phyloP scores from a whole-genome alignment of 1,284 basidiomycete genomes.

The Rhizopogon parksii region DNA sequence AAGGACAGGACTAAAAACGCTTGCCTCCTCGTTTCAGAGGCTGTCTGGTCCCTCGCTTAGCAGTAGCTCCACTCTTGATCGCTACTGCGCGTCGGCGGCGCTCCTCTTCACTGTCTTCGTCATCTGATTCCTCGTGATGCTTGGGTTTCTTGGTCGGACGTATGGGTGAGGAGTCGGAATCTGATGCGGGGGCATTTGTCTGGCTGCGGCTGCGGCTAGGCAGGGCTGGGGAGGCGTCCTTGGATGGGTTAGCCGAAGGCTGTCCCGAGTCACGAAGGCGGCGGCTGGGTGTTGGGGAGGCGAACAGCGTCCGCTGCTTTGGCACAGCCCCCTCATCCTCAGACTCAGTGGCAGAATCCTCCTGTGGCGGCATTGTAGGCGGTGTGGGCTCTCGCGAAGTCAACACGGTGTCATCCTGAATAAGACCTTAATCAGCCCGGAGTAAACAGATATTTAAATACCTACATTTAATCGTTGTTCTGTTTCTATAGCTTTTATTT shows the following conservation, averaged over 20 bases:
- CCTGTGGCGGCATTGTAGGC: slow-evolving; percentile 20
- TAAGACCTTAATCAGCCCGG: background rate
- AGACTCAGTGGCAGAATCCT: slow-evolving; percentile 46
- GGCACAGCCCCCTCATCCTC: slow-evolving; percentile 31
- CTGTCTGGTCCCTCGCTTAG: slow-evolving; percentile 53
- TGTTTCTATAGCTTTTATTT: background rate
- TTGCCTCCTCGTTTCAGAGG: slow-evolving; percentile 67
- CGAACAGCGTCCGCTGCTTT: slow-evolving; percentile 2
- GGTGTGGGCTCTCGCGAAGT: slow-evolving; percentile 11
- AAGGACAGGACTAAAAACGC: slow-evolving; percentile 40
- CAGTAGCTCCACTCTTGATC: slow-evolving; percentile 28
- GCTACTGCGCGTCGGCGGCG: slow-evolving; percentile 34
- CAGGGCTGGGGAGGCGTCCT: slow-evolving; percentile 13
- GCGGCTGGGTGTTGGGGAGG: background rate
- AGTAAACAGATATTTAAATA: background rate
- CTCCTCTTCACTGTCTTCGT: slow-evolving; percentile 52
- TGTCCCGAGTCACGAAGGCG: slow-evolving; percentile 15
- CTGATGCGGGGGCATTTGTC: slow-evolving; percentile 28
- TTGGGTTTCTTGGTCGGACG: slow-evolving; percentile 44
- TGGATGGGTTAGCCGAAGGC: slow-evolving; percentile 15
- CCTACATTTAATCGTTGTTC: background rate
- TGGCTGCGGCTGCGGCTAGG: slow-evolving; percentile 18
- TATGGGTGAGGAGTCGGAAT: slow-evolving; percentile 41
- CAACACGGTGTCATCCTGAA: background rate
- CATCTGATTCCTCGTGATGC: slow-evolving; percentile 33